Base-by-base conservation (phyloP, 1,139 yeast genomes). In the Yamadazyma epiphylla region DNA sequence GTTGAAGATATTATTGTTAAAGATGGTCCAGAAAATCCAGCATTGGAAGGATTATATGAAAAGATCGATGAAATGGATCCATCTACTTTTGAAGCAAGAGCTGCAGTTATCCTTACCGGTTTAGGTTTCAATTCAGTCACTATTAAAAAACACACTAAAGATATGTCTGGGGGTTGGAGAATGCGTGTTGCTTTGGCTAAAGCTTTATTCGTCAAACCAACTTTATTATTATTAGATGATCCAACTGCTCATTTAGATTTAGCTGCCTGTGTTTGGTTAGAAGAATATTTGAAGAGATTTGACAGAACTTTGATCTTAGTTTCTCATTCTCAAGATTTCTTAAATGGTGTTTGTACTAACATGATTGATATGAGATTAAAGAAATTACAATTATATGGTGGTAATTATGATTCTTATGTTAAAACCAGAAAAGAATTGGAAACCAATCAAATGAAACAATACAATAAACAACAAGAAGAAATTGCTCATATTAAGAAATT, bases 191-290 rank as follows among this genome's bases (percentile, higher is more conserved):
- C 94, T 22, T 71, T 84, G 34, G 87, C 89, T 42, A 83, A 83
- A 66, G 94, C 94, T 14, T 71, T 83, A 49, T 81, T 83, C 69
- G 94, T 86, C 43, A 85, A 86, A 64, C 95, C 95, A 53, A 83
- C 94, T 33, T 64, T 86, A 49, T 70, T 86, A 51, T 70, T 86
- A 49, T 74, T 86, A 58, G 99, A 91, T 71, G 98, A 91, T 62
- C 99, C 99, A 53, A 94, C 99, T 48, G 98, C 98, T 41, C 98
- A 91, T 68, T 85, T 91, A 77, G 99, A 91, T 72, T 77, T 94
- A 59, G 96, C 91, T 62, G 98, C 98, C 39, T 91, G 97, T 82
- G 98, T 94, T 55, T 91, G 98, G 98, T 77, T 91, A 63, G 99
- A 91, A 76, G 97, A 89, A 69, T 91, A 91, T 66, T 77, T 91